phyloP scores from a whole-genome alignment of 2,329 filamentous ascomycete species.

The Tolypocladium tundrense region DNA sequence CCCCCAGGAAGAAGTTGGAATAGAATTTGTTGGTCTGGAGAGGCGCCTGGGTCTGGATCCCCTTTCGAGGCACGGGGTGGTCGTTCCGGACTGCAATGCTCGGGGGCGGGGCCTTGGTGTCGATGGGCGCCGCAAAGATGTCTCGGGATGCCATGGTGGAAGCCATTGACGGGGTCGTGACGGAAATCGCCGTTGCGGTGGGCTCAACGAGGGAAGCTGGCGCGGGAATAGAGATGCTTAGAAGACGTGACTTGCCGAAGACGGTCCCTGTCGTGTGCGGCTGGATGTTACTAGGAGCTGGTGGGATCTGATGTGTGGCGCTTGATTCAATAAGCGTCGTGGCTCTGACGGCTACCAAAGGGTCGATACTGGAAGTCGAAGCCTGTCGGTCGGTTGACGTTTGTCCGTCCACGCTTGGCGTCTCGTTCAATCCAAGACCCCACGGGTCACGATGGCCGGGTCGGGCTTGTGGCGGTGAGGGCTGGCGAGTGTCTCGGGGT shows the following conservation, averaged over 20 bases:
- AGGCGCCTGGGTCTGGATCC: constrained; percentile 36
- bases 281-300: neutral
- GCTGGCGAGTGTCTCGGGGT: neutral
- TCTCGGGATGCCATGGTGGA: constrained; percentile 23
- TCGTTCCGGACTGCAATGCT: constrained; percentile 37
- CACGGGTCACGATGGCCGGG: neutral
- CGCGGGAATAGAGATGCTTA: neutral
- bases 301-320: neutral
- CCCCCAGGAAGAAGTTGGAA: constrained; percentile 68
- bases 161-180: neutral
- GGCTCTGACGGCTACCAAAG: too few relatives aligned
- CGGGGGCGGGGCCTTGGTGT: constrained; percentile 37
- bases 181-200: neutral
- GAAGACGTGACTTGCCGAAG: neutral
- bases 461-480: neutral
- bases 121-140: constrained; percentile 48
- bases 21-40: constrained; percentile 74
- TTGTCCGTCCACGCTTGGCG: neutral
- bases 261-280: neutral
- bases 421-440: neutral
- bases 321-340: neutral
- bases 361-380: too few relatives aligned
- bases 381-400: too few relatives aligned
- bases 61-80: constrained; percentile 47
- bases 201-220: neutral